Evolutionary conservation across 352 stramenopile genomes (phyloP), one percentile per base, ranked within the genome.

Genomic region (Blastocystis sp.): DNA sequence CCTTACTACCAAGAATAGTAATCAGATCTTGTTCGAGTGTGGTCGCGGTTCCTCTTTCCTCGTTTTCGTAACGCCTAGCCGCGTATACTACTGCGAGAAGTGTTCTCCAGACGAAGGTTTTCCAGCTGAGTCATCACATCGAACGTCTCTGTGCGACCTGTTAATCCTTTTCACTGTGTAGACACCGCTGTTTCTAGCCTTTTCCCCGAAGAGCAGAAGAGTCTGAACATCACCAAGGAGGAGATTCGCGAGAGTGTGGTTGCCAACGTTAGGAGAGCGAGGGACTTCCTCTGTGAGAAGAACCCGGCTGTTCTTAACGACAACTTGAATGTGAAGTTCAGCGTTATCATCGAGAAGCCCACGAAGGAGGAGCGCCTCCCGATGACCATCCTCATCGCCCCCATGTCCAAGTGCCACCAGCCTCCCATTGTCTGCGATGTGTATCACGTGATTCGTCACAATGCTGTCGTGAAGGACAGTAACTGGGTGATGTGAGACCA

Each of bases 381-480:
- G 29, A 77, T 89, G 62, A 69, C 79, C 21, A 62, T 89, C 19
- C 37, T 77, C 12, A 79, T 89, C 16, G 37, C 61, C 21, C 79
- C 67, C 21, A 78, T 89, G 79, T 66, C 79, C 19, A 63, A 39
- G 45, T 66, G 39, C n/a, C 79, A 67, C 39, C 31, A 55, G 6
- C 79, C 79, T 33, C 79, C 79, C 19, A 89, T 89, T 71, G 62
- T 80, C 29, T 77, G 63, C 21, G 67, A 89, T 89, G 31, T 89
- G 41, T 89, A 89, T 55, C 31, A 89, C 60, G 67, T 80, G 39
- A 37, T 80, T 89, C 63, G 79, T n/a, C 50, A 77, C 12, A 77
- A 89, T 33, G 79, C 79, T 3, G 29, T 79, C 0, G 59, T 79
- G 39, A 89, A 89, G 51, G 79, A 89, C 67, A 89, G 79, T 31